Conservation (phyloP, 2,329 filamentous ascomycete genomes). For the Pestalotiopsis sp. region DNA sequence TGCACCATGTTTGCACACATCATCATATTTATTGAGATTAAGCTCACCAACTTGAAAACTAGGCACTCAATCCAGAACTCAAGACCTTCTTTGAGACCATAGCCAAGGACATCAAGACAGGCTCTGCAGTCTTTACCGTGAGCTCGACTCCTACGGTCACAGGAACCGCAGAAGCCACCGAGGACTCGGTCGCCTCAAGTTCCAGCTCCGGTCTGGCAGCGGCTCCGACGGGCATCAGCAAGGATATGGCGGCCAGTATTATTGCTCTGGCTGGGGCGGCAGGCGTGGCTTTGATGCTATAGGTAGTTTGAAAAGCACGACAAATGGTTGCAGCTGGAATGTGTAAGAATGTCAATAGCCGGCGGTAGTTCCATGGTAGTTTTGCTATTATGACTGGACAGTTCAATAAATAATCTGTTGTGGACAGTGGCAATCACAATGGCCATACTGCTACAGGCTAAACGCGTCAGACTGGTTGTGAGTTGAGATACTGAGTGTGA, state of each 20-base stretch:
- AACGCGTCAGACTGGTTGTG: too few relatives aligned
- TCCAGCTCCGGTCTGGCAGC: slow-evolving; percentile 4
- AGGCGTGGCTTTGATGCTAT: background rate
- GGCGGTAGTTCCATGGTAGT: too few relatives aligned
- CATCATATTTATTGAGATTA: too few relatives aligned
- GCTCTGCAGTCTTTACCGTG: slow-evolving; percentile 9
- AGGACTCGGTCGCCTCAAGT: background rate
- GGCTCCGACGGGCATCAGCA: background rate
- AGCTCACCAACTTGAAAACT: too few relatives aligned
- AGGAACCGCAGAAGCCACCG: background rate
- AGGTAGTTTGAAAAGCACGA: background rate
- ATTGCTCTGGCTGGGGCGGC: slow-evolving; percentile 1
- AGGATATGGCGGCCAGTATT: background rate
- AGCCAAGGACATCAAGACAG: slow-evolving; percentile 11
- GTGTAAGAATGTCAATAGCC: too few relatives aligned
- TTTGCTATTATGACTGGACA: too few relatives aligned
- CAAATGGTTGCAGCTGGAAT: too few relatives aligned
- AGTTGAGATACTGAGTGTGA: too few relatives aligned
- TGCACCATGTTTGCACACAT: too few relatives aligned
- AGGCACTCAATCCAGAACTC: slow-evolving; percentile 10
- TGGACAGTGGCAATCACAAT: too few relatives aligned
- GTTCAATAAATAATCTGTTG: too few relatives aligned
- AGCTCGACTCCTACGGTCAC: background rate
- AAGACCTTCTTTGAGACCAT: slow-evolving; percentile 14
- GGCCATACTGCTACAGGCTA: too few relatives aligned